phyloP scores from a whole-genome alignment of 1,284 basidiomycete genomes.

The Ceratobasidium papillatum region DNA sequence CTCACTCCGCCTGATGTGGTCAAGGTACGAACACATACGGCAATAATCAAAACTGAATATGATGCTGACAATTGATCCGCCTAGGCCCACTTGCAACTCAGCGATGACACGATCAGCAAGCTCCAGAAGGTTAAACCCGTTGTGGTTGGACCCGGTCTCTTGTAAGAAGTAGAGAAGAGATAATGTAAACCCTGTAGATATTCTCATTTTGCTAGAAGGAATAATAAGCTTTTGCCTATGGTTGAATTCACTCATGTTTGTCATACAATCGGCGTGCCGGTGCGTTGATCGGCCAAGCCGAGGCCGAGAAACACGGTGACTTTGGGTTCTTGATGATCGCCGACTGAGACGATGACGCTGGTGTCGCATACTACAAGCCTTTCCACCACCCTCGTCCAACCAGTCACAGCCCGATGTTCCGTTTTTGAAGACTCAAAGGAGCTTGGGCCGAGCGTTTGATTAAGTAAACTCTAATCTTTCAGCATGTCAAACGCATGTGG shows the following conservation, averaged over 20 bases:
- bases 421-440: not conserved
- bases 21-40: slow-evolving; percentile 50
- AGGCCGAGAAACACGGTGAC: too few species aligned
- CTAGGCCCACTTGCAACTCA: slow-evolving; percentile 62
- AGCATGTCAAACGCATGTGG: not conserved
- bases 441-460: not conserved
- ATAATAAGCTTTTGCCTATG: not conserved
- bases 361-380: not conserved
- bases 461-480: not conserved
- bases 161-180: not conserved
- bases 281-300: too few species aligned
- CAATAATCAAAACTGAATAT: not conserved
- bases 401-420: not conserved
- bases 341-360: too few species aligned
- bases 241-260: too few species aligned
- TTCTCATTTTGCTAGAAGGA: too few species aligned
- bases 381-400: not conserved
- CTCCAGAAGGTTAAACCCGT: slow-evolving; percentile 63
- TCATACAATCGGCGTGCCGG: too few species aligned
- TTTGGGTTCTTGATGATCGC: too few species aligned
- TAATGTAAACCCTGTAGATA: too few species aligned
- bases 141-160: slow-evolving; percentile 56
- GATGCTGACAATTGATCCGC: not conserved
- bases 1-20: slow-evolving; percentile 68
- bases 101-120: slow-evolving; percentile 61